Conservation (phyloP, 139 green algal species). For the Yamagishiella unicocca region DNA sequence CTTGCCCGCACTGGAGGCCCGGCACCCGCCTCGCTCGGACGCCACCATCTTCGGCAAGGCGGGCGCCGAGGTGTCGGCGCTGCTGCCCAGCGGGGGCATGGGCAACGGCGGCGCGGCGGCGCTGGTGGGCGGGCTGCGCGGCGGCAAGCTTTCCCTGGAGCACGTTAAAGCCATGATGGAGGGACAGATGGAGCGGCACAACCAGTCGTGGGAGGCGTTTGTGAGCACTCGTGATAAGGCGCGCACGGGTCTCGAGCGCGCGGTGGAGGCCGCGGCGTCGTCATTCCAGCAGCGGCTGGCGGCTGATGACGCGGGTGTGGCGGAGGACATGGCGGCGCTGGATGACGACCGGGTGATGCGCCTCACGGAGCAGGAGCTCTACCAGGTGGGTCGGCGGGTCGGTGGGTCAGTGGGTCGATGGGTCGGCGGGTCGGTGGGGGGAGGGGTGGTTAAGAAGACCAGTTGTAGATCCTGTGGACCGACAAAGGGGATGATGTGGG, state of each 20-base stretch:
- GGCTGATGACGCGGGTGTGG: slow-evolving; percentile 37
- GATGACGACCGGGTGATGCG: slow-evolving; percentile 65
- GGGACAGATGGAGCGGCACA: slow-evolving; percentile 52
- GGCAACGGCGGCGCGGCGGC: not conserved
- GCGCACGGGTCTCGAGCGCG: slow-evolving; percentile 41
- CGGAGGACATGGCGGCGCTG: slow-evolving; percentile 58
- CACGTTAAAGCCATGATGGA: slow-evolving; percentile 54
- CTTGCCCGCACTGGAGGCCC: slow-evolving; percentile 52
- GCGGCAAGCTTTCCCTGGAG: slow-evolving; percentile 39
- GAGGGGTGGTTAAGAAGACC: too few species aligned
- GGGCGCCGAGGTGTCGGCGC: slow-evolving; percentile 49
- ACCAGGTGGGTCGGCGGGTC: slow-evolving; percentile 51
- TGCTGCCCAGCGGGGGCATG: slow-evolving; percentile 34
- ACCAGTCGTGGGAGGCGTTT: slow-evolving; percentile 50
- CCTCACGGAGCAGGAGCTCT: slow-evolving; percentile 55
- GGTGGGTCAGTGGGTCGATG: too few species aligned
- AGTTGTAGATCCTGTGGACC: too few species aligned
- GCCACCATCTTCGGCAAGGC: slow-evolving; percentile 52
- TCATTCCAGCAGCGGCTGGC: slow-evolving; percentile 42
- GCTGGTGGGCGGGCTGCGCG: not conserved
- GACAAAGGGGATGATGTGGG: too few species aligned
- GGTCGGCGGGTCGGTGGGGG: too few species aligned
- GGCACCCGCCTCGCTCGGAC: slow-evolving; percentile 50
- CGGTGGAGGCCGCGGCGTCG: slow-evolving; percentile 16
- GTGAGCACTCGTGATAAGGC: slow-evolving; percentile 18